phyloP scores from a whole-genome alignment of 176 grass and related monocot species.

The Panicum miliaceum region DNA sequence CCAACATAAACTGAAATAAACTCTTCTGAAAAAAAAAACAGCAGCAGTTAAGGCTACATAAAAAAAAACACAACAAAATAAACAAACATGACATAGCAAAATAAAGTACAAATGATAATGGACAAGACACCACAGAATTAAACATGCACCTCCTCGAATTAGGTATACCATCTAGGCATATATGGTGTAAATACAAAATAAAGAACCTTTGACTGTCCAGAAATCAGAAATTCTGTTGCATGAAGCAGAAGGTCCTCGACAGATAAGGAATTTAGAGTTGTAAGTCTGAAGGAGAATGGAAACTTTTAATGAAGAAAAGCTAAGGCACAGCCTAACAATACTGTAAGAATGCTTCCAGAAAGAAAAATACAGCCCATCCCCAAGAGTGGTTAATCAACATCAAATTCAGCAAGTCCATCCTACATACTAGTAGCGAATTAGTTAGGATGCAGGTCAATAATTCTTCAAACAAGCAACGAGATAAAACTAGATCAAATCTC shows the following conservation, averaged over 20 bases:
- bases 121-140: background rate
- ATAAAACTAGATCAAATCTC: background rate
- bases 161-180: background rate
- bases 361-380: background rate
- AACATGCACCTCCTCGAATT: background rate
- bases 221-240: no score
- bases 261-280: constrained; percentile 3
- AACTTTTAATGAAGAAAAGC: background rate
- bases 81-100: background rate
- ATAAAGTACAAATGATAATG: background rate
- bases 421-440: background rate
- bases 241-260: background rate
- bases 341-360: constrained; percentile 21
- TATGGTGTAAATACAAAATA: no score
- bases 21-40: constrained; percentile 50
- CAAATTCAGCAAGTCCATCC: background rate
- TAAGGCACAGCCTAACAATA: background rate
- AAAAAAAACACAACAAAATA: constrained; percentile 7
- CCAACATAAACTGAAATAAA: constrained; percentile 68
- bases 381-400: constrained; percentile 10
- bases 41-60: background rate
- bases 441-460: constrained; percentile 2
- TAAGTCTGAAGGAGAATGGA: background rate
- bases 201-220: no score
- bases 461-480: constrained; percentile 25